Evolutionary conservation across 305 asterid genomes (phyloP), one percentile per base, ranked within the genome.

Genomic region (Fraxinus velutina): DNA sequence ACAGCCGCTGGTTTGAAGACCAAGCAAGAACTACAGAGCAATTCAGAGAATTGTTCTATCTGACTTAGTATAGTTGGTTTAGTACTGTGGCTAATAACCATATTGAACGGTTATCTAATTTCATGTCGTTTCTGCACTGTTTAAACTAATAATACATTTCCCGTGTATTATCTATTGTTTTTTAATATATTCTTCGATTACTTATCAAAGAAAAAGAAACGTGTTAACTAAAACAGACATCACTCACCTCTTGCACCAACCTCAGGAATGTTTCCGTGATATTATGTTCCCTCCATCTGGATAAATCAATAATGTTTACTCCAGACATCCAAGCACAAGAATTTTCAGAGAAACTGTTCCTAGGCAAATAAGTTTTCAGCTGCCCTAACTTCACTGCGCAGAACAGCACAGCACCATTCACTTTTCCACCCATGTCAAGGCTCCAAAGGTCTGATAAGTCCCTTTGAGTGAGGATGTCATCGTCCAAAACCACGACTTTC

Each of bases 261-360:
- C 84, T 90, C 90, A 83, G 86, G 87, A 90, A 95, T 44, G 62
- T 89, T 83, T 84, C 87, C 0, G 97, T 89, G 85, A 95, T 91
- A 85, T 92, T 85, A 52, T 82, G 92, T 62, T 83, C 84, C 90
- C 96, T 91, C 99, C 99, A 95, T 87, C 90, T 83, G 64, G 86
- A 89, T 80, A 95, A 85, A 89, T 95, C 96, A 75, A 95, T 82
- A 76, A 93, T 32, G 90, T 93, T 94, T 83, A 96, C 82, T 78
- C 98, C 99, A 82, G 99, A 92, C 81, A 91, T 90, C 99, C 99
- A 96, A 79, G 91, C 92, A 87, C 99, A 94, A 78, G 97, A 90
- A 84, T 87, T 85, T 81, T 85, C 93, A 85, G 87, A 86, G 73
- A 84, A 75, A 78, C 85, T 87, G 83, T 86, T 84, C 81, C 87